Evolutionary conservation across 768 basidiomycete species (phyloP).

Genomic region (Stropharia rugosoannulata): DNA sequence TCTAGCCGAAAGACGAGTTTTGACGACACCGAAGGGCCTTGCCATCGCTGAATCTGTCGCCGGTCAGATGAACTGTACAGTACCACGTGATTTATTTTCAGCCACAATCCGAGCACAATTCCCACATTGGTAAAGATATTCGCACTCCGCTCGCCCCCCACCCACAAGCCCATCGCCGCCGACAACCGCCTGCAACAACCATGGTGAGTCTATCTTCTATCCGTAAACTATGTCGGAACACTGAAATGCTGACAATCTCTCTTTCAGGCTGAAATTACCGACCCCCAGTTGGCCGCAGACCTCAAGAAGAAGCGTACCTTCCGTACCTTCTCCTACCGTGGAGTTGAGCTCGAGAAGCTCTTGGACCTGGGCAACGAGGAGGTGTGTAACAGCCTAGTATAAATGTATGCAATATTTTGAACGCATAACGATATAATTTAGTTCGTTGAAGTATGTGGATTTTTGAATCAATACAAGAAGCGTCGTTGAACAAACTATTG

Average conservation of each 20-base stretch:
- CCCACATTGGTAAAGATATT: conserved; percentile 23
- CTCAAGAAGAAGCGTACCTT: conserved; percentile 99
- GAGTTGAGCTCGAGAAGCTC: conserved; percentile 97
- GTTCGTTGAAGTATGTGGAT: conserved; percentile 73
- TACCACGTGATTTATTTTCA: conserved; percentile 44
- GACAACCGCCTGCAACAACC: conserved; percentile 36
- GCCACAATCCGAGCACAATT: conserved; percentile 34
- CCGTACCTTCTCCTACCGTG: conserved; percentile 98
- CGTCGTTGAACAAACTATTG: background rate
- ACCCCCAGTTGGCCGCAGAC: conserved; percentile 92
- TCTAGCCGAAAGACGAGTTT: conserved; percentile 67
- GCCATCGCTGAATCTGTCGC: conserved; percentile 12
- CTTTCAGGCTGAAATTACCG: conserved; percentile 84
- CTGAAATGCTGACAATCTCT: conserved; percentile 11
- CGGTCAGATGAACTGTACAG: conserved; percentile 54
- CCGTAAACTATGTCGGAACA: background rate
- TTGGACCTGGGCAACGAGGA: conserved; percentile 95
- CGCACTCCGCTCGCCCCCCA: conserved; percentile 28
- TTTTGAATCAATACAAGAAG: background rate
- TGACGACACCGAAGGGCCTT: conserved; percentile 21
- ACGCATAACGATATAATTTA: conserved; percentile 24
- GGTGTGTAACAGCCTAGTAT: conserved; percentile 46
- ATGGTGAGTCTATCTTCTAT: conserved; percentile 34
- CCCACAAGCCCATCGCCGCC: conserved; percentile 37
- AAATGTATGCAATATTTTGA: background rate